Percentiles rank a stretch among this genome's conserved stretches.
phyloP scores from a whole-genome alignment of 2,329 filamentous ascomycete species.

The Myriosclerotinia duriaeana region DNA sequence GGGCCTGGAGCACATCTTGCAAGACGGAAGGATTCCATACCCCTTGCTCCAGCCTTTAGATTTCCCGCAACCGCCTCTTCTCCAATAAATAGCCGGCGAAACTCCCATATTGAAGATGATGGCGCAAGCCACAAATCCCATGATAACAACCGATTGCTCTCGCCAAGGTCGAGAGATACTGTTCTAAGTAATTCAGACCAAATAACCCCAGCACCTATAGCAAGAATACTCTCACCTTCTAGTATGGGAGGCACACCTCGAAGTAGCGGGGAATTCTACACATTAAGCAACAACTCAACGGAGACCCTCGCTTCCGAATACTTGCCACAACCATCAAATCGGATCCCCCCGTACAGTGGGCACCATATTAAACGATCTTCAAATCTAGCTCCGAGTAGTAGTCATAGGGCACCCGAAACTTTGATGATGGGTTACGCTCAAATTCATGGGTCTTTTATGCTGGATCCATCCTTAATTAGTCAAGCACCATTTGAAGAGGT shows the following conservation, averaged over 20 bases:
- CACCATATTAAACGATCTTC: conserved; percentile 46
- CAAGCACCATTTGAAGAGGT: conserved; percentile 91
- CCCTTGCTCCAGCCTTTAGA: conserved; percentile 52
- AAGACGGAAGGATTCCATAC: conserved; percentile 35
- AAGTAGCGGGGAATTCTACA: conserved; percentile 93
- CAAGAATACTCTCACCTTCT: conserved; percentile 70
- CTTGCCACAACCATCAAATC: conserved; percentile 52
- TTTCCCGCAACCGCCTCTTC: conserved; percentile 51
- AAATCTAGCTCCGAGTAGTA: conserved; percentile 44
- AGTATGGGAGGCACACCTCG: conserved; percentile 77
- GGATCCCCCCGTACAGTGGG: conserved; percentile 47
- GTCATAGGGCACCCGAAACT: conserved; percentile 63
- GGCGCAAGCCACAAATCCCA: conserved; percentile 21
- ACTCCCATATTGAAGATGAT: conserved; percentile 23
- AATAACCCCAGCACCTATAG: conserved; percentile 55
- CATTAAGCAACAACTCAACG: conserved; percentile 88
- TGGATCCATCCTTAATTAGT: conserved; percentile 90
- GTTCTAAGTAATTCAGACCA: conserved; percentile 57
- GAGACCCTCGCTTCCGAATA: conserved; percentile 94
- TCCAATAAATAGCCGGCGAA: conserved; percentile 27
- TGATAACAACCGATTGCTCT: conserved; percentile 30
- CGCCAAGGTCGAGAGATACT: conserved; percentile 36
- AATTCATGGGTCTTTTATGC: conserved; percentile 83
- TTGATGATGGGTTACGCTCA: conserved; percentile 99
- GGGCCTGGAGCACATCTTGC: conserved; percentile 43